These are phyloP conservation scores for Ceratocystis variospora DNA, from an alignment of 2,329 filamentous ascomycete species.

Conservation along the genomic window DNA sequence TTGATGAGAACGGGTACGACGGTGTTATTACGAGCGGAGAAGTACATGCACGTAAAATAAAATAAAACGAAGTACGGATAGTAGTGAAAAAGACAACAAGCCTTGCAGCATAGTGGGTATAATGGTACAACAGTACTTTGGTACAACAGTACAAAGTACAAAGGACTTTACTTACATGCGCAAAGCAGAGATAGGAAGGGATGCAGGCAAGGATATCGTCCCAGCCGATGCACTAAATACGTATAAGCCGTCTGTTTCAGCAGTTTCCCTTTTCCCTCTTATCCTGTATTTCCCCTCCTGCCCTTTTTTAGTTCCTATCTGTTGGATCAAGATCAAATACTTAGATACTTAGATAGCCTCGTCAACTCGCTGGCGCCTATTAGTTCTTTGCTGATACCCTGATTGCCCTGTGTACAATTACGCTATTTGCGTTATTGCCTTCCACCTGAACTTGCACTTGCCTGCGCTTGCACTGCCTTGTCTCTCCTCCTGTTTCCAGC, in stretches of 20 bases:
- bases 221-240: background rate
- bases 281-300: background rate
- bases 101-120: no score
- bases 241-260: conserved; percentile 6
- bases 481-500: background rate
- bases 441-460: background rate
- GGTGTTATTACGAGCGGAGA: no score
- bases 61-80: background rate
- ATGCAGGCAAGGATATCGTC: background rate
- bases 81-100: background rate
- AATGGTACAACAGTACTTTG: background rate
- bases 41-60: background rate
- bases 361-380: conserved; percentile 2
- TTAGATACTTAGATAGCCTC: background rate
- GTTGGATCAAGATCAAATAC: no score
- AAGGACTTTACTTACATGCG: background rate
- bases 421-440: conserved; percentile 2
- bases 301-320: no score
- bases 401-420: background rate
- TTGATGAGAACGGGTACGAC: no score
- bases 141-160: background rate
- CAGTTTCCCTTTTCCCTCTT: background rate
- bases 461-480: background rate
- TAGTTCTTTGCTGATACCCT: background rate
- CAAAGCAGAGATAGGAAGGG: background rate